Evolutionary conservation across 192 early-diverging fungal genomes (phyloP).

Genomic region (Gigaspora rosea): DNA sequence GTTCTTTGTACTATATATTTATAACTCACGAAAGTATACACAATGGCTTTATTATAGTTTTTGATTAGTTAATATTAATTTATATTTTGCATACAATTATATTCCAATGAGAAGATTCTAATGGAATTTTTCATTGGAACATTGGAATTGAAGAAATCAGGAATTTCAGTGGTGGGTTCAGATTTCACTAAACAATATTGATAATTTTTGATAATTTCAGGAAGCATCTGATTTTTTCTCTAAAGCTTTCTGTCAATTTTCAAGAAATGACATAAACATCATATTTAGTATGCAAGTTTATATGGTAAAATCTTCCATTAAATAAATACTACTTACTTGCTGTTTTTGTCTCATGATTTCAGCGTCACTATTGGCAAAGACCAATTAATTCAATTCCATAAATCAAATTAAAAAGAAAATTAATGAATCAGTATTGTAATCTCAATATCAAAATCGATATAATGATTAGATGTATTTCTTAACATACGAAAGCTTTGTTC

Average conservation of each 20-base stretch:
- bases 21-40: no score
- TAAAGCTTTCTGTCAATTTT: constrained; percentile 5
- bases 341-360: constrained; percentile 57
- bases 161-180: no score
- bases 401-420: not conserved
- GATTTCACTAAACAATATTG: no score
- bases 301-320: not conserved
- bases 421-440: not conserved
- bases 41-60: no score
- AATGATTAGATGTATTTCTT: not conserved
- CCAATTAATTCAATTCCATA: not conserved
- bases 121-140: no score
- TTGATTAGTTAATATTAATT: no score
- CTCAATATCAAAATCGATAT: not conserved
- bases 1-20: no score
- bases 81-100: no score
- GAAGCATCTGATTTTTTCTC: not conserved
- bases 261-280: not conserved
- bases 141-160: no score
- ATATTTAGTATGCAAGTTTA: not conserved
- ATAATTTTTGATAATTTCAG: no score
- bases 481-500: not conserved
- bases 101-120: no score
- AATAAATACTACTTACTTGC: constrained; percentile 16
- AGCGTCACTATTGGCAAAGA: constrained; percentile 41